A percentile compares a stretch with the other conserved stretches of the same genome.
Evolutionary conservation across 805 yeast genomes (phyloP).

Genomic region (Hanseniaspora thailandica): DNA sequence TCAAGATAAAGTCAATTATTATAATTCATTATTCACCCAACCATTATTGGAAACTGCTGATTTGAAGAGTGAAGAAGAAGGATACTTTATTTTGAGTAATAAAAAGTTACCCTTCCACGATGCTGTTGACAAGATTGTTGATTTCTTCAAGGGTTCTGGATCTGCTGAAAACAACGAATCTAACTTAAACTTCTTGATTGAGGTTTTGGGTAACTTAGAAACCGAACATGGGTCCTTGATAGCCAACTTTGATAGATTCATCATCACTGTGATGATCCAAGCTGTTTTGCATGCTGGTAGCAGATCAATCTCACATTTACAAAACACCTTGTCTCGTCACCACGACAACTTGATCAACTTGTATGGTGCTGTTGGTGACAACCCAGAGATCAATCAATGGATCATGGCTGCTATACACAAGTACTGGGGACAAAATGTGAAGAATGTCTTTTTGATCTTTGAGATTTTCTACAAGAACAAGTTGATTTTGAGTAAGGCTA

Average conservation of each 20-base stretch:
- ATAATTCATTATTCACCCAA: slow-evolving; percentile 24
- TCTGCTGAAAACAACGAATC: slow-evolving; percentile 20
- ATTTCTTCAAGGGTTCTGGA: slow-evolving; percentile 28
- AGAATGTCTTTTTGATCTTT: slow-evolving; percentile 50
- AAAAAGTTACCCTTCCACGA: slow-evolving; percentile 30
- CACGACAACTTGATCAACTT: slow-evolving; percentile 30
- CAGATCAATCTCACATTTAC: slow-evolving; percentile 71
- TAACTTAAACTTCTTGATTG: slow-evolving; percentile 26
- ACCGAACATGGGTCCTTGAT: slow-evolving; percentile 26
- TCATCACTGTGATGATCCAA: slow-evolving; percentile 55
- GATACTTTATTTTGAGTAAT: slow-evolving; percentile 30
- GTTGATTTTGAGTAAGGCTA: slow-evolving; percentile 33
- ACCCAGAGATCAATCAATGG: slow-evolving; percentile 30
- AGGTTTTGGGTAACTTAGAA: slow-evolving; percentile 25
- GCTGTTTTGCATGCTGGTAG: slow-evolving; percentile 73
- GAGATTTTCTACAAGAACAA: slow-evolving; percentile 40
- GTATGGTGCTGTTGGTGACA: slow-evolving; percentile 25
- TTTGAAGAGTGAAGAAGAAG: slow-evolving; percentile 19
- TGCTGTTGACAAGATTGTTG: slow-evolving; percentile 31
- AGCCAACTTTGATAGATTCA: slow-evolving; percentile 33
- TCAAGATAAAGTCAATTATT: slow-evolving; percentile 32
- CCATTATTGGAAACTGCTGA: slow-evolving; percentile 1
- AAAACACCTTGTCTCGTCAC: slow-evolving; percentile 39
- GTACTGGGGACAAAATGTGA: slow-evolving; percentile 56
- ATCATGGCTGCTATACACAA: slow-evolving; percentile 46